Conservation (phyloP, 2,329 filamentous ascomycete species). For the Colletotrichum filicis region DNA sequence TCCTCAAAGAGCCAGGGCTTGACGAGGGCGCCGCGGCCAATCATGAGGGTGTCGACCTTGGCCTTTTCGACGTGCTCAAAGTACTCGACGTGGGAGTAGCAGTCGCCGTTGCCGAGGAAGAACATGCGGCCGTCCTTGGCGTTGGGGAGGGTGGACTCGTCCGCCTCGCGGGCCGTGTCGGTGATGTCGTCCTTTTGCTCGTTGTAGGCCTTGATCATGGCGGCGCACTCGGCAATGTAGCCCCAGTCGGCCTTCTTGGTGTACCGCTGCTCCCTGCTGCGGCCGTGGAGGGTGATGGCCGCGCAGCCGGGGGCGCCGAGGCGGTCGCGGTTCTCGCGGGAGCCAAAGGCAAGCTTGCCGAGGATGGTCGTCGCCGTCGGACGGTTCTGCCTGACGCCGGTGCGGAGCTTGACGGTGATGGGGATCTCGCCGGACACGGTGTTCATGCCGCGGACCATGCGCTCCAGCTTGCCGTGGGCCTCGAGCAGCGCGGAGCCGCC, state of each 20-base stretch:
- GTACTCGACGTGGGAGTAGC: conserved; percentile 93
- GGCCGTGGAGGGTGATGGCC: conserved; percentile 94
- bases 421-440: conserved; percentile 89
- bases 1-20: conserved; percentile 99
- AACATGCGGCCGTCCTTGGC: conserved; percentile 77
- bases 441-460: conserved; percentile 97
- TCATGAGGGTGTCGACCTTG: conserved; percentile 93
- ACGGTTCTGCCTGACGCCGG: conserved; percentile 82
- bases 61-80: conserved; percentile 79
- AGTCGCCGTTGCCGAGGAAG: conserved; percentile 97
- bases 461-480: conserved; percentile 85
- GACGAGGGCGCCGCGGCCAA: conserved; percentile 93
- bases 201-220: conserved; percentile 84
- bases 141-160: conserved; percentile 78
- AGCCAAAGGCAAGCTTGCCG: conserved; percentile 84
- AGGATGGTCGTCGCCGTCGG: conserved; percentile 86
- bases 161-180: conserved; percentile 83
- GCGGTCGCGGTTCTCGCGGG: conserved; percentile 75
- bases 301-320: conserved; percentile 86
- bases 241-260: conserved; percentile 92
- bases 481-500: conserved; percentile 95
- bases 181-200: conserved; percentile 70
- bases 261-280: conserved; percentile 94
- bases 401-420: conserved; percentile 94
- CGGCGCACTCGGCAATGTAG: conserved; percentile 91